Percentiles rank a stretch among this genome's conserved stretches.
These are phyloP conservation scores for Malassezia sympodialis DNA, from an alignment of 1,284 basidiomycete genomes.

Conservation along the genomic window DNA sequence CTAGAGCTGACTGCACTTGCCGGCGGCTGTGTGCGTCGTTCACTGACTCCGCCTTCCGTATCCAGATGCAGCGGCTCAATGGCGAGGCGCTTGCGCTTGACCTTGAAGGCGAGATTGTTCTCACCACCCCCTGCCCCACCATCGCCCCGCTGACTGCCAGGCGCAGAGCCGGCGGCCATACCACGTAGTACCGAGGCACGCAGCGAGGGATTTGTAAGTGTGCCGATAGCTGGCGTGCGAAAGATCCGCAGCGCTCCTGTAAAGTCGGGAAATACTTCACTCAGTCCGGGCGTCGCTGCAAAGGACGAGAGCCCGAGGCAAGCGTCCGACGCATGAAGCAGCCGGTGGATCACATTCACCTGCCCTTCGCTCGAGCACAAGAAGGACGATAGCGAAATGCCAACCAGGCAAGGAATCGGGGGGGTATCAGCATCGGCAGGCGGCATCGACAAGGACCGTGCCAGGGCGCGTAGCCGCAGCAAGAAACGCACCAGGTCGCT, in stretches of 20 bases:
- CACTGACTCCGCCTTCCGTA: conserved; percentile 77
- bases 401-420: conserved; percentile 26
- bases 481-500: conserved; percentile 28
- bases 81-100: conserved; percentile 72
- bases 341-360: conserved; percentile 21
- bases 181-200: conserved; percentile 33
- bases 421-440: neutral
- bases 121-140: conserved; percentile 57
- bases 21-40: conserved; percentile 52
- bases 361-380: conserved; percentile 4
- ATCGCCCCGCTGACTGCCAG: conserved; percentile 8
- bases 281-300: conserved; percentile 22
- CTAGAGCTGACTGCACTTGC: neutral
- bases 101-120: conserved; percentile 90
- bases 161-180: conserved; percentile 27
- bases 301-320: conserved; percentile 32
- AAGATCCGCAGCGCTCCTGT: conserved; percentile 36
- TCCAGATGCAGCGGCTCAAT: conserved; percentile 89
- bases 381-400: conserved; percentile 23
- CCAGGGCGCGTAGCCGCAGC: conserved; percentile 23
- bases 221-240: conserved; percentile 31
- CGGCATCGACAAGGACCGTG: conserved; percentile 25
- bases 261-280: conserved; percentile 24
- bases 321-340: conserved; percentile 26
- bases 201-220: conserved; percentile 28